Conservation (phyloP, 1,284 basidiomycete species). For the Salmacisia buchloeana region DNA sequence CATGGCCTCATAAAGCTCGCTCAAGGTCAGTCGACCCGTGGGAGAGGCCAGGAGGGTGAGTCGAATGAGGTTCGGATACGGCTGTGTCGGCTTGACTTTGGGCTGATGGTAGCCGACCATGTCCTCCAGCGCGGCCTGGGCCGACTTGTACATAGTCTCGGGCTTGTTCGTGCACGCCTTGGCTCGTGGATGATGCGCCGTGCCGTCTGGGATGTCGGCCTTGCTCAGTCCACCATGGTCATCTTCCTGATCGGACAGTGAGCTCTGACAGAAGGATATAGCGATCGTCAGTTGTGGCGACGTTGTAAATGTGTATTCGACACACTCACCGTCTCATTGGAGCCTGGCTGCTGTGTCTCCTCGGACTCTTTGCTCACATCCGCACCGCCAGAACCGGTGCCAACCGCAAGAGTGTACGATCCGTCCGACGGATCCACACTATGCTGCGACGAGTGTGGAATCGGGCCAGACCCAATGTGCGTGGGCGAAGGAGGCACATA, state of each 20-base stretch:
- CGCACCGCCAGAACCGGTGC: too few species aligned
- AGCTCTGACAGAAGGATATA: too few species aligned
- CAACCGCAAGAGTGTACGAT: neutral
- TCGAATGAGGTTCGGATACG: conserved; percentile 2
- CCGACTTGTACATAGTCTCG: conserved; percentile 4
- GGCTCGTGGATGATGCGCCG: neutral
- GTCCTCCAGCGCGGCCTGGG: neutral
- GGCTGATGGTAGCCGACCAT: conserved; percentile 4
- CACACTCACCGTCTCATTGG: too few species aligned
- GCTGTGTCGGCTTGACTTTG: neutral
- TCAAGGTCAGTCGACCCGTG: neutral
- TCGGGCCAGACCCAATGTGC: neutral
- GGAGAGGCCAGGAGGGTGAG: neutral
- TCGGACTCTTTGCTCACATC: too few species aligned
- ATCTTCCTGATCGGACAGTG: too few species aligned
- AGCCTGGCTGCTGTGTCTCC: too few species aligned
- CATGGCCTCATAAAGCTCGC: conserved; percentile 2
- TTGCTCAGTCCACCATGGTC: neutral
- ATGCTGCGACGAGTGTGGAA: too few species aligned
- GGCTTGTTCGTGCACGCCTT: conserved; percentile 4
- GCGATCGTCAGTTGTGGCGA: too few species aligned
- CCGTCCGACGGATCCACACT: neutral
- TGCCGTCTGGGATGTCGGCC: neutral
- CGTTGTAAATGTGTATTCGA: too few species aligned
- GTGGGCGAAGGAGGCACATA: neutral